phyloP scores from a whole-genome alignment of 805 yeast genomes.

The Debaryomyces tyrocola region DNA sequence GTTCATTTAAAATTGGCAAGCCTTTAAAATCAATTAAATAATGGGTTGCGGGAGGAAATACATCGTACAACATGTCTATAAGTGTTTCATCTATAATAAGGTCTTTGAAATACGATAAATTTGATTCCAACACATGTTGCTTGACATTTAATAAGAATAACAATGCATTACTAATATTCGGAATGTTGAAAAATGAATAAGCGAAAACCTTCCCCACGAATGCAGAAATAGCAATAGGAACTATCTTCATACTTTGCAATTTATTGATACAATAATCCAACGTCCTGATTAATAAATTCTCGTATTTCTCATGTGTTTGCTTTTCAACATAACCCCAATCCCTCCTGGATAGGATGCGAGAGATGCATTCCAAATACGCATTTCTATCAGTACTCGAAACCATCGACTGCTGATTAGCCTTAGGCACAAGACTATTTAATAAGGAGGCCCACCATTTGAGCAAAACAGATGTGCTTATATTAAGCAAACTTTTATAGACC shows the following conservation, averaged over 20 bases:
- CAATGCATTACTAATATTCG: conserved; percentile 56
- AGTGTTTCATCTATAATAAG: neutral
- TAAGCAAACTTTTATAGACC: conserved; percentile 32
- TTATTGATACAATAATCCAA: conserved; percentile 51
- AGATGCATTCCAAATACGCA: conserved; percentile 55
- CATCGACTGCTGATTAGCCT: conserved; percentile 16
- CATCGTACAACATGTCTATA: conserved; percentile 1
- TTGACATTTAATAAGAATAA: conserved; percentile 58
- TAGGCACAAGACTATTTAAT: conserved; percentile 22
- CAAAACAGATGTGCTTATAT: conserved; percentile 32
- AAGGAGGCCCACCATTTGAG: conserved; percentile 58
- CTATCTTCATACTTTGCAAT: conserved; percentile 45
- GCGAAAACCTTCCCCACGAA: conserved; percentile 74
- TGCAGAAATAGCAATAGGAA: conserved; percentile 59
- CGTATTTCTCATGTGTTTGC: conserved; percentile 25
- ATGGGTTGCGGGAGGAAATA: conserved; percentile 31
- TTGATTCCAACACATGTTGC: conserved; percentile 41
- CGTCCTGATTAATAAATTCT: conserved; percentile 47
- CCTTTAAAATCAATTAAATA: conserved; percentile 34
- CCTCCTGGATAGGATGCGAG: conserved; percentile 45
- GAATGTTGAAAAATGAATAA: conserved; percentile 54
- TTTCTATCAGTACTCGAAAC: conserved; percentile 48
- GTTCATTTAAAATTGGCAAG: conserved; percentile 26
- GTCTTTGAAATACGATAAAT: conserved; percentile 3
- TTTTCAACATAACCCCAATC: conserved; percentile 44